Base-by-base conservation (phyloP, 108 stramenopile genomes). In the Conticribra guillardii region DNA sequence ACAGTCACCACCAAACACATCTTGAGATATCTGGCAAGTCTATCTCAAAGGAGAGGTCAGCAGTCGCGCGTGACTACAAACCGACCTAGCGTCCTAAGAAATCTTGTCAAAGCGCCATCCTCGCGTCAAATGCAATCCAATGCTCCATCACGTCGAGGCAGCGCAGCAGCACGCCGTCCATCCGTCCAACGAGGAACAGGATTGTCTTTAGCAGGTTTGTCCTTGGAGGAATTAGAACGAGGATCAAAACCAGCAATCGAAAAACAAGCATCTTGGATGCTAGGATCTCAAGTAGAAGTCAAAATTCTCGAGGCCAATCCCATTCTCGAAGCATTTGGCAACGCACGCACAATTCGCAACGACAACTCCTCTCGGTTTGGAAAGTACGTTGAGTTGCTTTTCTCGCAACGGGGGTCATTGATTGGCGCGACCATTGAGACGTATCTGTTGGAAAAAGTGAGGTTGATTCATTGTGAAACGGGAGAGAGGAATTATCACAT, bases 1-100 rank as follows among this genome's bases (percentile, higher is more conserved):
- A 98, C 97, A 4, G 98, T 97, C 66, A 97, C 97, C 9, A 96
- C 95, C 67, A 98, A 98, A 79, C 90, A 96, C 51, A 93, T 97
- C 27, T 64, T 96, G 26, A 91, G 94, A 73, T 97, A 94, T 80
- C 81, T 96, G 55, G 90, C 94, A 24, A 90, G 86, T 82, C 76
- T 93, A 70, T 77, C 21, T 30, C 68, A 28, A 69, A 82, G 17
- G 52, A 60, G 11, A 62, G 44, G 44, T 51, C 31, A 44, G 19
- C 52, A 27, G 37, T 64, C 59, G 26, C 24, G 31, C 31, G 37
- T 29, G 65, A n/a, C n/a, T n/a, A n/a, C n/a, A n/a, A n/a, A n/a
- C n/a, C n/a, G n/a, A n/a, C n/a, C n/a, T n/a, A n/a, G n/a, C n/a
- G n/a, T n/a, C 54, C n/a, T n/a, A n/a, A n/a, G n/a, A n/a, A n/a